These are phyloP conservation scores for Pythium coloratum DNA, from an alignment of 352 stramenopile genomes.

Conservation along the genomic window DNA sequence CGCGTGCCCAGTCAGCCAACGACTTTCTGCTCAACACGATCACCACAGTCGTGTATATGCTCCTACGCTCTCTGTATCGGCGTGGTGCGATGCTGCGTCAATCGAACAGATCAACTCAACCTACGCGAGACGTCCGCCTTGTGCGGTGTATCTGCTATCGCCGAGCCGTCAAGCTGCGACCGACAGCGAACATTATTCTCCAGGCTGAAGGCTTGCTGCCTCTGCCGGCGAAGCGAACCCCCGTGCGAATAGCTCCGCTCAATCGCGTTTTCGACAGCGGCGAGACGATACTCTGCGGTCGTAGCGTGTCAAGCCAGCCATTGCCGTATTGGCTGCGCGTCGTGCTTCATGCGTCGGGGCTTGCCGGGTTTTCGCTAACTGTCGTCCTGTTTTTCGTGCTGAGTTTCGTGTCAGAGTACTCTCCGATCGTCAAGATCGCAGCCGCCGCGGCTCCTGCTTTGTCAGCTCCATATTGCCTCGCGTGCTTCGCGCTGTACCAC, in stretches of 20 bases:
- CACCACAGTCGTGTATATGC: constrained; percentile 12
- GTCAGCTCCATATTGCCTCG: constrained; percentile 7
- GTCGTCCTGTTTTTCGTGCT: constrained; percentile 16
- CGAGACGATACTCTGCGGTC: constrained; percentile 14
- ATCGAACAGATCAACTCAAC: neutral
- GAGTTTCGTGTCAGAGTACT: constrained; percentile 11
- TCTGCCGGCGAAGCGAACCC: neutral
- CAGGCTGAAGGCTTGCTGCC: neutral
- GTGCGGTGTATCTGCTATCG: constrained; percentile 24
- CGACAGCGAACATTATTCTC: neutral
- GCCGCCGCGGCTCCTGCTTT: constrained; percentile 4
- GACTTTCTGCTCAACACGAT: constrained; percentile 25
- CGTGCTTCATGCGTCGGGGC: neutral
- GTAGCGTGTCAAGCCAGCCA: constrained; percentile 1
- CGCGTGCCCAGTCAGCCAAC: constrained; percentile 2
- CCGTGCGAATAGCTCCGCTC: constrained; percentile 3
- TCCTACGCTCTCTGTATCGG: constrained; percentile 15
- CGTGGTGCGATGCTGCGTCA: neutral
- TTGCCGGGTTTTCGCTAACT: constrained; percentile 7
- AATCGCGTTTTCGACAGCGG: constrained; percentile 17
- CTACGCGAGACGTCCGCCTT: neutral
- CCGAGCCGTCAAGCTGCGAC: constrained; percentile 18
- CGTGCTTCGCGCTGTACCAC: constrained; percentile 20
- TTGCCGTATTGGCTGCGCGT: neutral
- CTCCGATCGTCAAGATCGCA: neutral